Base-by-base conservation (phyloP, 495 filamentous ascomycete genomes). In the Hamigera avellanea region DNA sequence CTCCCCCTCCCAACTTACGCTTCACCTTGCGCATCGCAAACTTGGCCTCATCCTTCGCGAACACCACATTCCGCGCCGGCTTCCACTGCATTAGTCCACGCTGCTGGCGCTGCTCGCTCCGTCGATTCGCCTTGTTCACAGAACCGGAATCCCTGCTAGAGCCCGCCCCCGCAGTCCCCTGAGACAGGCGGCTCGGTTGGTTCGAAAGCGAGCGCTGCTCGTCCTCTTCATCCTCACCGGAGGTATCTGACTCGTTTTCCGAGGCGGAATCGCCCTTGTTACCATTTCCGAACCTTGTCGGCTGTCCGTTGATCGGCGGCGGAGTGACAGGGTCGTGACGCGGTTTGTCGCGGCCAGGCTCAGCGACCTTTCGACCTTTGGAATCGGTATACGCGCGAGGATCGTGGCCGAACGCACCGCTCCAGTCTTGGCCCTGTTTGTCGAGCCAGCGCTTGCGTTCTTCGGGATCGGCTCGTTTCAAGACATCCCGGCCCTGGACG, bases 361-460 rank as follows among this genome's bases (percentile, higher is more conserved):
- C 72, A 3, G 70, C 64, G 32, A 58, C 49, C 49, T 73, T 74
- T n/a, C 54, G 54, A 2, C 71, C 70, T 13, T 50, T 45, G 2
- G 52, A 50, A 40, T 78, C 66, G 23, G 74, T 61, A 35, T 68
- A 72, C 0, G 69, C 64, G 26, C 67, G 62, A 2, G 76, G 74
- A 39, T 80, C 78, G 13, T 78, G 56, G 6, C 76, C 76, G 37
- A 95, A 95, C 1, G 86, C 83, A n/a, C 83, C 84, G 27, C 69
- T 78, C 89, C 88, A 95, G 54, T 95, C 85, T 13, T 75, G 76
- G 3, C 89, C 89, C 36, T 82, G 75, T 47, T 78, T 81, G 23
- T 76, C 68, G 14, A 94, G 62, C 83, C 89, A 95, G 43, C 71
- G 78, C 38, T 75, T 52, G 44, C 75, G 80, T 43, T 95, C 84